A percentile compares a stretch with the other conserved stretches of the same genome.
These are phyloP conservation scores for Dentipellis fragilis DNA, from an alignment of 768 basidiomycete species.

Conservation along the genomic window DNA sequence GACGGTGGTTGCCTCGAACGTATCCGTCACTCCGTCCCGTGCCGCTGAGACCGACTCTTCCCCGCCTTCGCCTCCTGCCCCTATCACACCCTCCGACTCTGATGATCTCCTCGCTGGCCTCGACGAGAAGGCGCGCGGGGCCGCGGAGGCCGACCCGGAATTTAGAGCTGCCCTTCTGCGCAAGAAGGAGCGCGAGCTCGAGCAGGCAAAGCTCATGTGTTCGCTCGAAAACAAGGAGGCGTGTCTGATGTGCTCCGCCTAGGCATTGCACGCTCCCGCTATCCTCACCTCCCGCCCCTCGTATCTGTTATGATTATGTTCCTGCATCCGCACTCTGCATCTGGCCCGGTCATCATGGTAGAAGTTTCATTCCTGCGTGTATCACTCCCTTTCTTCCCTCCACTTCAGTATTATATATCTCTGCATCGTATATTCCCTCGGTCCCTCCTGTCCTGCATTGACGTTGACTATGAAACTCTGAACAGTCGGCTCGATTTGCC, in stretches of 20 bases:
- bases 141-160: conserved; percentile 57
- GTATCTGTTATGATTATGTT: too few species aligned
- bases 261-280: conserved; percentile 13
- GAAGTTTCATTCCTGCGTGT: too few species aligned
- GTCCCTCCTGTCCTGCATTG: too few species aligned
- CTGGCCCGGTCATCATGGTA: too few species aligned
- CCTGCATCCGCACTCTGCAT: too few species aligned
- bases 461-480: too few species aligned
- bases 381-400: too few species aligned
- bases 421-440: too few species aligned
- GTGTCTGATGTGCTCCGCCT: conserved; percentile 87
- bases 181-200: conserved; percentile 63
- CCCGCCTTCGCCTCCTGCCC: conserved; percentile 19
- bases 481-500: too few species aligned
- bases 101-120: conserved; percentile 25
- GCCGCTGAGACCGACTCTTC: conserved; percentile 11
- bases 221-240: conserved; percentile 92
- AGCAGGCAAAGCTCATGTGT: conserved; percentile 74
- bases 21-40: not conserved
- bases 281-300: too few species aligned
- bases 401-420: too few species aligned
- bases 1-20: not conserved
- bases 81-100: conserved; percentile 13
- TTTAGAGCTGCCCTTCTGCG: conserved; percentile 70
- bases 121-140: conserved; percentile 39